Conservation (phyloP, 495 filamentous ascomycete genomes). For the Lepraria neglecta region DNA sequence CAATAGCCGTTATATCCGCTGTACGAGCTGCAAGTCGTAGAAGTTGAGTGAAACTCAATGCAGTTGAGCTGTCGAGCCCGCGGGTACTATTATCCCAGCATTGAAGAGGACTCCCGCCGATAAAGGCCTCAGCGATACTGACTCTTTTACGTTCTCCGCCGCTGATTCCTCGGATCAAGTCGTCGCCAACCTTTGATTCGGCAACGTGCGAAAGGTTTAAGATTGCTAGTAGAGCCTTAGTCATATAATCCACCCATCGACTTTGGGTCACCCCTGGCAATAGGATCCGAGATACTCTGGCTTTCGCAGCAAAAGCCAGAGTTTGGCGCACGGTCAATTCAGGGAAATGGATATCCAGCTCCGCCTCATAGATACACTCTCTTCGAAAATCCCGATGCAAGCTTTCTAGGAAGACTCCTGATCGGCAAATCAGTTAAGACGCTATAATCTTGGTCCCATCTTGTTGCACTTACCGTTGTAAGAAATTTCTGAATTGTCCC, state of each 20-base stretch:
- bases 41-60: conserved; percentile 70
- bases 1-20: conserved; percentile 56
- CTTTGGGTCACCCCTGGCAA: conserved; percentile 52
- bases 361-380: conserved; percentile 75
- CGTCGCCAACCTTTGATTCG: conserved; percentile 73
- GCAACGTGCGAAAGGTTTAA: conserved; percentile 69
- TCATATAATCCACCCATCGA: conserved; percentile 58
- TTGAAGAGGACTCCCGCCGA: conserved; percentile 61
- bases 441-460: too few species aligned
- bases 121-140: conserved; percentile 65
- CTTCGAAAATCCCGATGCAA: conserved; percentile 67
- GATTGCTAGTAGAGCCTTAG: conserved; percentile 73
- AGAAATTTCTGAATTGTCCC: conserved; percentile 59
- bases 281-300: conserved; percentile 59
- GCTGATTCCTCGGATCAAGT: conserved; percentile 69
- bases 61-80: conserved; percentile 73
- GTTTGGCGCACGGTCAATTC: conserved; percentile 74
- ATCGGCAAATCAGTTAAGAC: too few species aligned
- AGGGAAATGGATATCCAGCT: conserved; percentile 78
- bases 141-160: conserved; percentile 82
- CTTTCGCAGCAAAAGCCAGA: conserved; percentile 63
- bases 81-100: conserved; percentile 85
- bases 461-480: conserved; percentile 62
- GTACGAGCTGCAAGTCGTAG: conserved; percentile 60
- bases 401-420: too few species aligned